A percentile compares a stretch with the other conserved stretches of the same genome.
These are phyloP conservation scores for Castanea mollissima DNA, from an alignment of 306 rosid species.

Conservation along the genomic window DNA sequence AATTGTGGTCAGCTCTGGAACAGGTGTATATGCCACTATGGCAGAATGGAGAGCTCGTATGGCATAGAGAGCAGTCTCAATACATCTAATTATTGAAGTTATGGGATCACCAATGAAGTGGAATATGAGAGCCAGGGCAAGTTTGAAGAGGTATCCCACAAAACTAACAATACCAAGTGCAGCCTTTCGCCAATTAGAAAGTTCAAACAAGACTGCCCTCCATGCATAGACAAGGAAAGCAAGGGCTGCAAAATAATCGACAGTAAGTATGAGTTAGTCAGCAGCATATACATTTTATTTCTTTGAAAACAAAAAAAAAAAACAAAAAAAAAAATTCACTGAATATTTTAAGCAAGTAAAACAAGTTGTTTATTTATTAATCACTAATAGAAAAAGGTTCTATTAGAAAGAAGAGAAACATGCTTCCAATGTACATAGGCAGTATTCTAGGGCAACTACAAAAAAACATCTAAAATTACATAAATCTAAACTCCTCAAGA, in stretches of 20 bases:
- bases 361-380: no score
- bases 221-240: slow-evolving; percentile 84
- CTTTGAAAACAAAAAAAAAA: not conserved
- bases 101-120: slow-evolving; percentile 78
- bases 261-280: slow-evolving; percentile 12
- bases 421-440: no score
- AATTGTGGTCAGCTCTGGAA: slow-evolving; percentile 53
- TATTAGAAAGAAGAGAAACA: no score
- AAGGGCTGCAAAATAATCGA: slow-evolving; percentile 47
- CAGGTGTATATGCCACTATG: slow-evolving; percentile 68
- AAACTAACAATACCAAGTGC: slow-evolving; percentile 45
- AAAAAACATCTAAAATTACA: no score
- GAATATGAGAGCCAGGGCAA: slow-evolving; percentile 53
- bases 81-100: slow-evolving; percentile 50
- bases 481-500: no score
- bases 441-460: no score
- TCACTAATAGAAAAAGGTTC: no score
- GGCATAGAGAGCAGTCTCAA: slow-evolving; percentile 57
- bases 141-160: slow-evolving; percentile 53
- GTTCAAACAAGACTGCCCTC: slow-evolving; percentile 86
- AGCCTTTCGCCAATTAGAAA: slow-evolving; percentile 71
- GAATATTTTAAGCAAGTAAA: not conserved
- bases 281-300: not conserved
- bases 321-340: not conserved
- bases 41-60: slow-evolving; percentile 72